Conservation (phyloP, 2,329 filamentous ascomycete genomes). For the Fusarium sterilihyphosum region DNA sequence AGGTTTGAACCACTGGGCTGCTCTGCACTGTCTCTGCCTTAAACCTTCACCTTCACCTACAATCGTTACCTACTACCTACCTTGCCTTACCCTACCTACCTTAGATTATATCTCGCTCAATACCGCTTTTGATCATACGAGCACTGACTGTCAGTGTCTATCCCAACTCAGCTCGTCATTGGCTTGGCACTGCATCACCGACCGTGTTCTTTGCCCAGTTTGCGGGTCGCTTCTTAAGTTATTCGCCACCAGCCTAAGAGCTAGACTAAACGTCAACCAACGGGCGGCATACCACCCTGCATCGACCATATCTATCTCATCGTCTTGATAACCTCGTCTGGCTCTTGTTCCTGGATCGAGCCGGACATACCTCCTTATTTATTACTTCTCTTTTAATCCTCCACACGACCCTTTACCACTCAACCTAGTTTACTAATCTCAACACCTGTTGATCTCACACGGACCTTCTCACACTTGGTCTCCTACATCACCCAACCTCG, state of each 20-base stretch:
- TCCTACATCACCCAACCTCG: background rate
- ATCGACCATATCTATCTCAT: slow-evolving; percentile 3
- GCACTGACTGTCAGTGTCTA: slow-evolving; percentile 2
- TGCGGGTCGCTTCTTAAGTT: slow-evolving; percentile 5
- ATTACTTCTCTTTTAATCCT: background rate
- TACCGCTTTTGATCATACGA: background rate
- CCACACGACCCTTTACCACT: background rate
- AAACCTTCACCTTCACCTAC: background rate
- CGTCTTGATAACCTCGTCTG: slow-evolving; percentile 16
- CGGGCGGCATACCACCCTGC: slow-evolving; percentile 17
- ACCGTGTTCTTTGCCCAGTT: slow-evolving; percentile 22
- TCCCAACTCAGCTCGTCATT: background rate
- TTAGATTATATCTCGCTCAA: background rate
- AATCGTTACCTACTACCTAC: background rate
- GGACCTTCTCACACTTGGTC: background rate
- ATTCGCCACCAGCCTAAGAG: slow-evolving; percentile 32
- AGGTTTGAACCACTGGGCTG: background rate
- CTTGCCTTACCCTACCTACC: slow-evolving; percentile 5
- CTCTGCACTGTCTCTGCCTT: background rate
- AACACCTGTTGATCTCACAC: background rate
- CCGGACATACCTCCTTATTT: background rate
- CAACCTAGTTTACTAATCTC: background rate
- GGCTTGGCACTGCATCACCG: slow-evolving; percentile 28
- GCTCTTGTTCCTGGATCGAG: slow-evolving; percentile 5
- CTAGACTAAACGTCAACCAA: slow-evolving; percentile 8